Evolutionary conservation across 352 stramenopile genomes (phyloP).

Genomic region (Peronospora farinosa): DNA sequence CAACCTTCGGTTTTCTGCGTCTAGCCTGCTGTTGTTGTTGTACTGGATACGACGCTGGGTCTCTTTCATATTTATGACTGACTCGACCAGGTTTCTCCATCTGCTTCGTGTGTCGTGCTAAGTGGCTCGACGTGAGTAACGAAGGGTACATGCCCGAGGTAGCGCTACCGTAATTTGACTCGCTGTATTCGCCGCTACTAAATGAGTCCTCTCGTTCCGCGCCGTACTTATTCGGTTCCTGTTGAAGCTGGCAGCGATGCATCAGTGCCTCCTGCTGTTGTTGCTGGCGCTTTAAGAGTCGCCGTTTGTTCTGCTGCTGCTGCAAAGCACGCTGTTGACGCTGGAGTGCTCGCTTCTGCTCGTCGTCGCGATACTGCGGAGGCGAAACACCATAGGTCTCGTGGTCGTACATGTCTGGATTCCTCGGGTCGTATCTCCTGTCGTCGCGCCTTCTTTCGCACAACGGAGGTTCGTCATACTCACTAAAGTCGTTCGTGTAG

Average conservation of each 20-base stretch:
- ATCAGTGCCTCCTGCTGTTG: slow-evolving; percentile 22
- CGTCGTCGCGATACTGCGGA: slow-evolving; percentile 17
- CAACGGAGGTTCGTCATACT: slow-evolving; percentile 19
- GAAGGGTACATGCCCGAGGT: slow-evolving; percentile 15
- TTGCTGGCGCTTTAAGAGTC: slow-evolving; percentile 23
- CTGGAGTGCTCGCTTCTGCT: slow-evolving; percentile 22
- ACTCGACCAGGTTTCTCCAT: slow-evolving; percentile 39
- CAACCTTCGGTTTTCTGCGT: slow-evolving; percentile 6
- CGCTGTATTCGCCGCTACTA: slow-evolving; percentile 30
- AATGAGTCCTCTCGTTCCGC: slow-evolving; percentile 12
- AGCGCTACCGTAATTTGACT: slow-evolving; percentile 18
- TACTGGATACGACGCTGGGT: slow-evolving; percentile 5
- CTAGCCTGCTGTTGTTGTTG: slow-evolving; percentile 13
- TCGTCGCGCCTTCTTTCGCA: slow-evolving; percentile 17
- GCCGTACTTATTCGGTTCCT: slow-evolving; percentile 11
- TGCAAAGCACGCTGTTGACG: slow-evolving; percentile 31
- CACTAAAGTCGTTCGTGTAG: slow-evolving; percentile 19
- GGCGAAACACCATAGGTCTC: slow-evolving; percentile 15
- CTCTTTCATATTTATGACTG: slow-evolving; percentile 23
- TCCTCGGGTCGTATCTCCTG: slow-evolving; percentile 23
- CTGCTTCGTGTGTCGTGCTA: slow-evolving; percentile 45
- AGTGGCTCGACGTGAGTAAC: slow-evolving; percentile 42
- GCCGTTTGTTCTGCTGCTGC: slow-evolving; percentile 25
- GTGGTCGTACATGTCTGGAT: slow-evolving; percentile 26
- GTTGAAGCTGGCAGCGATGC: slow-evolving; percentile 13